phyloP scores from a whole-genome alignment of 2,329 filamentous ascomycete species.

The Fusarium domesticum region DNA sequence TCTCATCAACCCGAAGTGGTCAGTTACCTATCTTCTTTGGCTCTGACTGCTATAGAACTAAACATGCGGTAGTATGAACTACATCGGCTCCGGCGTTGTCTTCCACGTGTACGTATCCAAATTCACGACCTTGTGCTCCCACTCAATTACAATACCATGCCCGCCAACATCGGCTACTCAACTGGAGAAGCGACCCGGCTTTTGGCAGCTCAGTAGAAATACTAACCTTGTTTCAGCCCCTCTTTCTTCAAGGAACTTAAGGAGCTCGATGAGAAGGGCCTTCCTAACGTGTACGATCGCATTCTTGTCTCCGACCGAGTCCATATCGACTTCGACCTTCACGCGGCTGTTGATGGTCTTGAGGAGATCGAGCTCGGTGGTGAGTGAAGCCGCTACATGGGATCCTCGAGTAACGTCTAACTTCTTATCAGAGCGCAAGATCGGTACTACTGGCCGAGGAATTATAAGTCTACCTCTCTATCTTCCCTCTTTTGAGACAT shows the following conservation, averaged over 20 bases:
- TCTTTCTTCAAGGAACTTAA: conserved; percentile 43
- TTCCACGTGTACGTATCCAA: conserved; percentile 54
- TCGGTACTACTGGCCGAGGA: too few species aligned
- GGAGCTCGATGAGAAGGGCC: conserved; percentile 39
- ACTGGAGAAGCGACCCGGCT: too few species aligned
- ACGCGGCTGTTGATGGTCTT: conserved; percentile 66
- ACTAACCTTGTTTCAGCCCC: conserved; percentile 28
- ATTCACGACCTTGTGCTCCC: conserved; percentile 9
- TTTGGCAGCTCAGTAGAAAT: conserved; percentile 19
- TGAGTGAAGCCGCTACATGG: conserved; percentile 15
- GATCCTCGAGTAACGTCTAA: too few species aligned
- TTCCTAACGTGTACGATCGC: conserved; percentile 39
- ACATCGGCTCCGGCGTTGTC: conserved; percentile 68
- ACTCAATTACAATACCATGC: conserved; percentile 18
- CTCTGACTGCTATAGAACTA: conserved; percentile 9
- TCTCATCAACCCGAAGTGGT: conserved; percentile 63
- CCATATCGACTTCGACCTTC: conserved; percentile 63
- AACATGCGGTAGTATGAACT: conserved; percentile 51
- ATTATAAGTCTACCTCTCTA: too few species aligned
- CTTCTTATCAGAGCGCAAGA: too few species aligned
- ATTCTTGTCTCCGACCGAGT: conserved; percentile 63
- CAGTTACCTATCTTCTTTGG: conserved; percentile 9
- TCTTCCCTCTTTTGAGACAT: too few species aligned
- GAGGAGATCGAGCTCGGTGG: conserved; percentile 55
- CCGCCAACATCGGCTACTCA: conserved; percentile 21